Percentiles rank a stretch among this genome's conserved stretches.
These are phyloP conservation scores for Globisporangium canariense DNA, from an alignment of 352 stramenopile genomes.

Conservation along the genomic window DNA sequence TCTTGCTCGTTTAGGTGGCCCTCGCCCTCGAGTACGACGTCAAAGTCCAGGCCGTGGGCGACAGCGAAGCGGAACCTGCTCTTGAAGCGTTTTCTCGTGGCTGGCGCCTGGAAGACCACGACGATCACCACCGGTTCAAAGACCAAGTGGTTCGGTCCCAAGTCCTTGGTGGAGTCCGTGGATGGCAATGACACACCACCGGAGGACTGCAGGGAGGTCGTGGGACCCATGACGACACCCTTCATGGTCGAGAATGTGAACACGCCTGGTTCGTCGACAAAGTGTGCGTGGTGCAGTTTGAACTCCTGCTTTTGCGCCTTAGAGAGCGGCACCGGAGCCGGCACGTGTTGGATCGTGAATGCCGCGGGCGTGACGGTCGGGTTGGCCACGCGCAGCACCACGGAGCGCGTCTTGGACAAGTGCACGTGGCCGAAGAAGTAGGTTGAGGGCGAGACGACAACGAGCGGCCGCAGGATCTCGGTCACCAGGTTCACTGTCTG, in stretches of 20 bases:
- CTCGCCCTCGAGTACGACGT: conserved; percentile 67
- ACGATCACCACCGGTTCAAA: conserved; percentile 37
- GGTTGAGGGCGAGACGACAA: conserved; percentile 62
- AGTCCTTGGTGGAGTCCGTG: conserved; percentile 35
- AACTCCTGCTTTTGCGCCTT: conserved; percentile 59
- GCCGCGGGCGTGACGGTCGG: conserved; percentile 51
- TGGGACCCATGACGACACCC: conserved; percentile 51
- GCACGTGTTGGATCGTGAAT: conserved; percentile 58
- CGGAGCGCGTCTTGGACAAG: conserved; percentile 31
- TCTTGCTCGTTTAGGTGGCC: conserved; percentile 58
- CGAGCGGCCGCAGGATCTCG: conserved; percentile 42
- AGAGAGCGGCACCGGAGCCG: conserved; percentile 45
- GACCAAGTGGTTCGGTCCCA: conserved; percentile 32
- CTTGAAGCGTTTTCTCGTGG: conserved; percentile 40
- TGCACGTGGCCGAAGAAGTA: conserved; percentile 70
- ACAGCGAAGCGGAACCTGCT: conserved; percentile 72
- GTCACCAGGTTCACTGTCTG: conserved; percentile 53
- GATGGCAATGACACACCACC: conserved; percentile 36
- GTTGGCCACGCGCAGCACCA: conserved; percentile 58
- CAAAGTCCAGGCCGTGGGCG: conserved; percentile 52
- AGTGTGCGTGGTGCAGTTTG: conserved; percentile 42
- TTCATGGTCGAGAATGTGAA: conserved; percentile 48
- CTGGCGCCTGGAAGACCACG: conserved; percentile 47
- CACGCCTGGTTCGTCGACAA: conserved; percentile 52
- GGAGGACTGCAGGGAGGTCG: conserved; percentile 46